Conservation (phyloP, 306 rosid species). For the Cyamopsis tetragonoloba region DNA sequence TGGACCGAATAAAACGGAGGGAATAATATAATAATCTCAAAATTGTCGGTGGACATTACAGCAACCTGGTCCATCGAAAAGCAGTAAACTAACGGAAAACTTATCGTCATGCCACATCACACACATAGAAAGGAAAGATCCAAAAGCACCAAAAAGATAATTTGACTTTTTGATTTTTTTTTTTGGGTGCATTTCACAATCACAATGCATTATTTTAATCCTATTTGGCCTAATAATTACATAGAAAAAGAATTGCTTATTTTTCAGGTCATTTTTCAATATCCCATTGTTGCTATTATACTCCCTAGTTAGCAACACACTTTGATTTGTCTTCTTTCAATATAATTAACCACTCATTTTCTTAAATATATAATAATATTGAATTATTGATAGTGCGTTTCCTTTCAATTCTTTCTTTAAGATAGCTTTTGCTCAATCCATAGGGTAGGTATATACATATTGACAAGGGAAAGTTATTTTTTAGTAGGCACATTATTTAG, state of each 20-base stretch:
- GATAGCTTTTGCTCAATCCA: not conserved
- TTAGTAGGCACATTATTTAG: not conserved
- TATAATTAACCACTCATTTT: not conserved
- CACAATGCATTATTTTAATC: not conserved
- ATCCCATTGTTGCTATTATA: not conserved
- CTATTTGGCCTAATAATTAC: not conserved
- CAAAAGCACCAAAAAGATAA: not conserved
- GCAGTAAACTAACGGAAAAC: not conserved
- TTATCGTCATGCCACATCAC: not conserved
- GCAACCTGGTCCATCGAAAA: not conserved
- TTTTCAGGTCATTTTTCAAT: not conserved
- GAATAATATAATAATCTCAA: too few relatives aligned
- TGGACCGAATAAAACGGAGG: too few relatives aligned
- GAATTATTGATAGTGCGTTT: not conserved
- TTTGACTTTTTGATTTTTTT: not conserved
- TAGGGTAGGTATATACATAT: not conserved
- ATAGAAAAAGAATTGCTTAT: not conserved
- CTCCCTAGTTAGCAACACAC: not conserved
- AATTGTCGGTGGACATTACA: constrained; percentile 6
- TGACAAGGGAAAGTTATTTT: constrained; percentile 15
- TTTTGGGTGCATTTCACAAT: not conserved
- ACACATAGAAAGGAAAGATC: too few relatives aligned
- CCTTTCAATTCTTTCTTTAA: not conserved
- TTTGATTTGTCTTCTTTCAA: not conserved
- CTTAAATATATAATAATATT: too few relatives aligned